A percentile compares a stretch with the other conserved stretches of the same genome.
Conservation (phyloP, 768 basidiomycete genomes). For the Tricholoma flavovirens region DNA sequence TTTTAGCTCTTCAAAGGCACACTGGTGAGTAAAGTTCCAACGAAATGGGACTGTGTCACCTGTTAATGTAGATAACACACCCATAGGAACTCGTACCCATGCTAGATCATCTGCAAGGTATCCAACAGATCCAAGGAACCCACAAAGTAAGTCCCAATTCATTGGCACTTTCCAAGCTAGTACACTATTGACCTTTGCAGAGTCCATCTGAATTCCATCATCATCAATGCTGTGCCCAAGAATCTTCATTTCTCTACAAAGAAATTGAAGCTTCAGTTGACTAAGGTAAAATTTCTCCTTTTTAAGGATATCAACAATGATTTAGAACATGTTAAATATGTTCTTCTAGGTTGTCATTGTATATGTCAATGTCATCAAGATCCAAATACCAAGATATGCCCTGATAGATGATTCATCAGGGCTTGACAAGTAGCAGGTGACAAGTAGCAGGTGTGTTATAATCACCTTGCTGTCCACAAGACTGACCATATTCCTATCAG, state of each 20-base stretch:
- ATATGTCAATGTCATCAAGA: slow-evolving; percentile 32
- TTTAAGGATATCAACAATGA: slow-evolving; percentile 22
- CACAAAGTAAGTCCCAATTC: slow-evolving; percentile 20
- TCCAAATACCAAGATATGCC: slow-evolving; percentile 28
- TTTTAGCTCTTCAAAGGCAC: slow-evolving; percentile 32
- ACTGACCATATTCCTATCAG: slow-evolving; percentile 41
- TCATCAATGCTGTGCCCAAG: slow-evolving; percentile 25
- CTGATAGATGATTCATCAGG: slow-evolving; percentile 28
- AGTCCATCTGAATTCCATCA: slow-evolving; percentile 33
- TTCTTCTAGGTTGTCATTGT: slow-evolving; percentile 19
- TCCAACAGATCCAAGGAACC: slow-evolving; percentile 25
- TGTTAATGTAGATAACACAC: slow-evolving; percentile 16
- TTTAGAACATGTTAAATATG: slow-evolving; percentile 9
- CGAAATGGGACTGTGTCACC: slow-evolving; percentile 15
- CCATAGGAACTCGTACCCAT: slow-evolving; percentile 26
- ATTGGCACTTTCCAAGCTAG: slow-evolving; percentile 23
- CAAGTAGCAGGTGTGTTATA: slow-evolving; percentile 33
- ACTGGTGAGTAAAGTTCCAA: slow-evolving; percentile 18
- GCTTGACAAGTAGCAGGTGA: slow-evolving; percentile 33
- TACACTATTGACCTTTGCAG: slow-evolving; percentile 30
- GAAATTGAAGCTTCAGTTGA: slow-evolving; percentile 18
- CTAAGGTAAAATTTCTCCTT: slow-evolving; percentile 23
- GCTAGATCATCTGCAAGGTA: slow-evolving; percentile 9
- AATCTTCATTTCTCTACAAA: slow-evolving; percentile 12
- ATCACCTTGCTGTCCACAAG: slow-evolving; percentile 27